Evolutionary conservation across 208 protist genomes (phyloP), one percentile per base, ranked within the genome.

Genomic region (Borovskyia barvae): DNA sequence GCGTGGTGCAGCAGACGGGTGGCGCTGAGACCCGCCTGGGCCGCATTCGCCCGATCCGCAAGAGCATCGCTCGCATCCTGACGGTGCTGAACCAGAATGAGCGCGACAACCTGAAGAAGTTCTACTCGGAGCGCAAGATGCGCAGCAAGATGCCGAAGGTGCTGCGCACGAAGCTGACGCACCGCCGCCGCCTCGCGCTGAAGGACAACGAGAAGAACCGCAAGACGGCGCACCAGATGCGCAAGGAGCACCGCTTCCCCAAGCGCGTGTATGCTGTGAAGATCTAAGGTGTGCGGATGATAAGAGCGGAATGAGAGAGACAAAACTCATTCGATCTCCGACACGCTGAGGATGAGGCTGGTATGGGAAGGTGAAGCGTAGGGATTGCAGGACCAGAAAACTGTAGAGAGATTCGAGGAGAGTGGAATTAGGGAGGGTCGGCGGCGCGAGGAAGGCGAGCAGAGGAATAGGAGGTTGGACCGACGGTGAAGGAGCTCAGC

Each of bases 71-170:
- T 19, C 90, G 94, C 69, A 93, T 99, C 41, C 72, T 98, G 66
- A 99, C 98, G 14, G 97, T 99, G 50, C 87, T 99, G 54, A 98
- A 97, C 89, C 85, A 98, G 88, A 98, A 92, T 48, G 79, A 98
- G 84, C 84, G 83, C 72, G 57, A 74, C 17, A 82, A 95, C 72
- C 87, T 99, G 39, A 84, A 92, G 52, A 92, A 95, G 74, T 89
- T 97, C 73, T 99, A 98, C 85, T 75, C 82, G 50, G 90, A 87
- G 37, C 86, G 95, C 74, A 98, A 93, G 91, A 50, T 93, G 68
- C 78, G 74, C 62, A 59, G 29, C 41, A 85, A 79, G 60, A 83
- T 74, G 40, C 88, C 88, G 56, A 93, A 90, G 78, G 68, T 72
- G 35, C 85, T 97, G 22, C 78, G 81, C 57, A 33, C 59, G 37